phyloP scores from a whole-genome alignment of 2,329 filamentous ascomycete species.

The Emmonsiellopsis sp. region DNA sequence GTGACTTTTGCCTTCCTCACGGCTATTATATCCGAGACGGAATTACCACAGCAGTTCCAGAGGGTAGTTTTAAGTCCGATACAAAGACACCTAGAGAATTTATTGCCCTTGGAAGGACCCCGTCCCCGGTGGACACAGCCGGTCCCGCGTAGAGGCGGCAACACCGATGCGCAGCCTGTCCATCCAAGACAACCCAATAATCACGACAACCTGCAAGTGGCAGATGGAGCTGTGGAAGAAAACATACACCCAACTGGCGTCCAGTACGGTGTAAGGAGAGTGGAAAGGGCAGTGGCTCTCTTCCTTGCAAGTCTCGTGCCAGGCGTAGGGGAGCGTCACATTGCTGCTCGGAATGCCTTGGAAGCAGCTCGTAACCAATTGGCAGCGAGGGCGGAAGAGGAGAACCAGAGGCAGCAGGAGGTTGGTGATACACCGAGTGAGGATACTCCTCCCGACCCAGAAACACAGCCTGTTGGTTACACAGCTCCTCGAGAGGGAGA shows the following conservation, averaged over 20 bases:
- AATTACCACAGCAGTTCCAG: constrained; percentile 25
- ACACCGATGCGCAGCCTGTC: background rate
- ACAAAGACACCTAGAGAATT: constrained; percentile 35
- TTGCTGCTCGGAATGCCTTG: constrained; percentile 45
- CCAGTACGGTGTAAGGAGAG: constrained; percentile 10
- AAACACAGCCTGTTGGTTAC: background rate
- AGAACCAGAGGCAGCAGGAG: constrained; percentile 1
- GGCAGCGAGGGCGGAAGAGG: constrained; percentile 3
- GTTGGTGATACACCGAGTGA: background rate
- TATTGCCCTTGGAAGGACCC: constrained; percentile 24
- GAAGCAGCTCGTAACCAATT: constrained; percentile 23
- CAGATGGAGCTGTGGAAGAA: background rate
- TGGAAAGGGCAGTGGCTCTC: constrained; percentile 49
- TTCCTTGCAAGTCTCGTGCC: constrained; percentile 54
- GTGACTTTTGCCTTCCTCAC: constrained; percentile 28
- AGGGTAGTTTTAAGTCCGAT: constrained; percentile 28
- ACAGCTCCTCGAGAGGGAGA: background rate
- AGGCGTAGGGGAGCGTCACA: constrained; percentile 52
- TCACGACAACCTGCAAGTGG: background rate
- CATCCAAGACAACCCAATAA: background rate
- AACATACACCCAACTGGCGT: background rate
- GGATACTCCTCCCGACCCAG: background rate
- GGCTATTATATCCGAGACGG: constrained; percentile 33
- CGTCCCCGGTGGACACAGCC: constrained; percentile 9
- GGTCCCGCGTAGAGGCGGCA: constrained; percentile 1